A percentile compares a stretch with the other conserved stretches of the same genome.
phyloP scores from a whole-genome alignment of 106 monocot species.

The Vanilla planifolia region DNA sequence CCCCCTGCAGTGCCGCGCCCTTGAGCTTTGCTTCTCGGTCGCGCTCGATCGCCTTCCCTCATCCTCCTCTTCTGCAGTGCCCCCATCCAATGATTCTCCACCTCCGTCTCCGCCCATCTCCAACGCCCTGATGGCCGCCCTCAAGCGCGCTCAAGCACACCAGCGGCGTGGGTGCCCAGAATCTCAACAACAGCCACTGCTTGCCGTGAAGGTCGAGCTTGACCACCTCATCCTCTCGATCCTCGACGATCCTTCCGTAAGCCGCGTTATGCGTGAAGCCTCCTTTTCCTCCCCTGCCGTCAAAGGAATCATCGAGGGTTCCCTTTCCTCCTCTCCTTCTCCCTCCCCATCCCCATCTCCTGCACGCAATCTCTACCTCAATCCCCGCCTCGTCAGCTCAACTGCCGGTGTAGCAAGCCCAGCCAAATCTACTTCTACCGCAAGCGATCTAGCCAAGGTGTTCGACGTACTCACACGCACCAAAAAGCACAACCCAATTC shows the following conservation, averaged over 20 bases:
- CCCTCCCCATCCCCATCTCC: constrained; percentile 2
- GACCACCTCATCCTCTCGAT: constrained; percentile 71
- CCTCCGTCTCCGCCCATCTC: constrained; percentile 34
- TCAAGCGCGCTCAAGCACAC: constrained; percentile 90
- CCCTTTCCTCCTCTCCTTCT: constrained; percentile 37
- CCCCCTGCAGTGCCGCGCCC: constrained; percentile 85
- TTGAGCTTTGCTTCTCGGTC: constrained; percentile 92
- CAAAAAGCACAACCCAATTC: constrained; percentile 59
- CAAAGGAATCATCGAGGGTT: constrained; percentile 57
- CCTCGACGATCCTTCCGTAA: constrained; percentile 86
- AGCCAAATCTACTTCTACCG: constrained; percentile 12
- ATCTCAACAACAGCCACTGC: constrained; percentile 66
- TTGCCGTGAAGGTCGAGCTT: constrained; percentile 69
- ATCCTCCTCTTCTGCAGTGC: not conserved
- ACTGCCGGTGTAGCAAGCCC: not conserved
- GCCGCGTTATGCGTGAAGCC: constrained; percentile 86
- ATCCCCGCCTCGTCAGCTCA: not conserved
- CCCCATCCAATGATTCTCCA: constrained; percentile 19
- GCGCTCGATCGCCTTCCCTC: constrained; percentile 80
- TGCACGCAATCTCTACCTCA: not conserved
- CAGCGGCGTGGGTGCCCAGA: constrained; percentile 71
- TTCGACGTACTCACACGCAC: constrained; percentile 38
- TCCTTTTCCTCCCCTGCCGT: constrained; percentile 69
- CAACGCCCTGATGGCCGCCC: constrained; percentile 83
- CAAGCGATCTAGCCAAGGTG: constrained; percentile 22